Conservation (phyloP, 2,329 filamentous ascomycete species). For the Scedosporium apiospermum region DNA sequence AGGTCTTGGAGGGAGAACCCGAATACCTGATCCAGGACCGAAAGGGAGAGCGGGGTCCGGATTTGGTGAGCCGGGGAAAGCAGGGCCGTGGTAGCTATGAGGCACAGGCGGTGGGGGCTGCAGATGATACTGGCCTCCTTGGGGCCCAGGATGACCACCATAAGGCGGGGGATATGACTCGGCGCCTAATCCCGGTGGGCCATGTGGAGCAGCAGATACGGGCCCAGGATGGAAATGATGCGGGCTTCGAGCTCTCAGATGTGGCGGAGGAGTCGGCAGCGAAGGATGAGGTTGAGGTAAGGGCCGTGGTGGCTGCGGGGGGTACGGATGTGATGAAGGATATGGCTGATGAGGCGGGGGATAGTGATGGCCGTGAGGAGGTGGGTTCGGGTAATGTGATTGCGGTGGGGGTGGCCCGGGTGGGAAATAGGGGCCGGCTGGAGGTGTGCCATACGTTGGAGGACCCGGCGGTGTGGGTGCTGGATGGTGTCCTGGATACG, state of each 20-base stretch:
- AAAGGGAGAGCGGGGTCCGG: slow-evolving; percentile 17
- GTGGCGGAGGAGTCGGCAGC: slow-evolving; percentile 6
- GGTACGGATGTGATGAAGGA: slow-evolving; percentile 12
- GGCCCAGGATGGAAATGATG: not conserved
- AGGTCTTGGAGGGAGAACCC: slow-evolving; percentile 15
- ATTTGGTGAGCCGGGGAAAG: slow-evolving; percentile 13
- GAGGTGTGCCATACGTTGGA: not conserved
- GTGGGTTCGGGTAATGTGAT: slow-evolving; percentile 8
- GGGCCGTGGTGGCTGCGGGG: slow-evolving; percentile 10
- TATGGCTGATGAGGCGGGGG: slow-evolving; percentile 14
- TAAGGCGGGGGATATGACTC: not conserved
- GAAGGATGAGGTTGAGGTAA: slow-evolving; percentile 1
- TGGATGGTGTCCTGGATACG: slow-evolving; percentile 5
- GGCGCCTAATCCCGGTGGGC: not conserved
- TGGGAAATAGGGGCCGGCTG: not conserved
- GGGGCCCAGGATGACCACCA: not conserved
- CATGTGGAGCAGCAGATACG: not conserved
- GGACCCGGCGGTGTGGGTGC: not conserved
- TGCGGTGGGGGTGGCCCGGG: slow-evolving; percentile 2
- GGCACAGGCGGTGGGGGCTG: slow-evolving; percentile 5
- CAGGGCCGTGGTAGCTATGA: slow-evolving; percentile 14
- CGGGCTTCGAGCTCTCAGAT: not conserved
- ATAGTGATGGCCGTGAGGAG: slow-evolving; percentile 10
- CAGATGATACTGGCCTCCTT: not conserved
- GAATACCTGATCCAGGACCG: slow-evolving; percentile 18